phyloP scores from a whole-genome alignment of 257 asterid species.

The Apocynum venetum region DNA sequence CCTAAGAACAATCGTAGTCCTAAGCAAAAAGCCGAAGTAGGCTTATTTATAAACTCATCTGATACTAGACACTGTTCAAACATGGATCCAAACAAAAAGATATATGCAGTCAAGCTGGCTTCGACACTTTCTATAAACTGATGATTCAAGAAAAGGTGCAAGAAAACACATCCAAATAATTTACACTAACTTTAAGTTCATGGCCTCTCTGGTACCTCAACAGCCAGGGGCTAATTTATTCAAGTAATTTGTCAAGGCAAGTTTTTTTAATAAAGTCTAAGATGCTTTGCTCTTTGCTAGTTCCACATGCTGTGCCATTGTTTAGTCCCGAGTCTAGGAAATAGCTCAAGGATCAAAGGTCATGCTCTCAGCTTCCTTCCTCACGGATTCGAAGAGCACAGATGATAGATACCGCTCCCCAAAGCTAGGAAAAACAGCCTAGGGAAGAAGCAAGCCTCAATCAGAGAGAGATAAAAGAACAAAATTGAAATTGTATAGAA shows the following conservation, averaged over 20 bases:
- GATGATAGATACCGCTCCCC: conserved; percentile 94
- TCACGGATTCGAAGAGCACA: conserved; percentile 68
- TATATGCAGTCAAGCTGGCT: too few relatives aligned
- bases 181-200: background rate
- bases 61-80: background rate
- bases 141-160: background rate
- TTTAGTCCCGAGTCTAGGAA: background rate
- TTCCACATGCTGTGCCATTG: background rate
- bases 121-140: background rate
- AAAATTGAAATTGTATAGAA: background rate
- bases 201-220: background rate
- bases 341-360: conserved; percentile 54
- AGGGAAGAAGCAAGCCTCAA: conserved; percentile 9
- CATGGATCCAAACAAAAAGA: background rate
- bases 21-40: too few relatives aligned
- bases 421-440: conserved; percentile 85
- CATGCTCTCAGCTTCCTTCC: conserved; percentile 76
- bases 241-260: background rate
- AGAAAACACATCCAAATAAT: background rate
- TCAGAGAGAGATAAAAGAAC: background rate
- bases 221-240: conserved; percentile 1
- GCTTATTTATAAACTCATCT: too few relatives aligned
- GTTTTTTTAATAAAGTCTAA: background rate
- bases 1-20: too few relatives aligned
- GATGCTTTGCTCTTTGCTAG: background rate